Evolutionary conservation across 2,329 filamentous ascomycete genomes (phyloP).

Genomic region (Fusarium staphyleae): DNA sequence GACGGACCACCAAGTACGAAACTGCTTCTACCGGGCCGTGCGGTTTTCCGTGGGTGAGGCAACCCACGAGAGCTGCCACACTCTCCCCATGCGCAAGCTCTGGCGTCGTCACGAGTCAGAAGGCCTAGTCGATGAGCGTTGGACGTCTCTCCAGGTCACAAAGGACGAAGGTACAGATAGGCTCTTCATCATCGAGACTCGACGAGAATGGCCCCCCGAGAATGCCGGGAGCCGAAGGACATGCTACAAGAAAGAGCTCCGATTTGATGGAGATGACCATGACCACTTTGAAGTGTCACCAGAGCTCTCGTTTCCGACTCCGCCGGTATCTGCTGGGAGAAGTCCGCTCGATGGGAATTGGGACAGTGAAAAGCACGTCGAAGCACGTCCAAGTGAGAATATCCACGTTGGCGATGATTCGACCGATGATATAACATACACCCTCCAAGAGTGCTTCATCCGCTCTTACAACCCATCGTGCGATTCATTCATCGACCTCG

Average conservation of each 20-base stretch:
- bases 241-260: constrained; percentile 68
- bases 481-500: constrained; percentile 66
- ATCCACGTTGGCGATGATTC: constrained; percentile 59
- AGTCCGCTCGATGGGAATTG: constrained; percentile 31
- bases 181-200: constrained; percentile 69
- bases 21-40: constrained; percentile 72
- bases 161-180: constrained; percentile 65
- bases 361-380: constrained; percentile 46
- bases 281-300: constrained; percentile 7
- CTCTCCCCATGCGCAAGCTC: constrained; percentile 52
- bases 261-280: constrained; percentile 45
- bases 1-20: constrained; percentile 69
- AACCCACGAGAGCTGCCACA: constrained; percentile 49
- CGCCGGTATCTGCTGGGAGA: constrained; percentile 4
- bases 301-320: constrained; percentile 4
- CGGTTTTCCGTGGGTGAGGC: constrained; percentile 62
- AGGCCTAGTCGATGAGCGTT: constrained; percentile 76
- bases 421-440: constrained; percentile 51
- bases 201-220: constrained; percentile 68
- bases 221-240: constrained; percentile 67
- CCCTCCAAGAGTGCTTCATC: constrained; percentile 61
- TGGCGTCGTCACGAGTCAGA: constrained; percentile 74
- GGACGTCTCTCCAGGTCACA: constrained; percentile 71
- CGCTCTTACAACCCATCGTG: constrained; percentile 62
- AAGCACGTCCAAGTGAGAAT: constrained; percentile 19